phyloP scores from a whole-genome alignment of 495 filamentous ascomycete genomes.

The Podospora bellae-mahoneyi region DNA sequence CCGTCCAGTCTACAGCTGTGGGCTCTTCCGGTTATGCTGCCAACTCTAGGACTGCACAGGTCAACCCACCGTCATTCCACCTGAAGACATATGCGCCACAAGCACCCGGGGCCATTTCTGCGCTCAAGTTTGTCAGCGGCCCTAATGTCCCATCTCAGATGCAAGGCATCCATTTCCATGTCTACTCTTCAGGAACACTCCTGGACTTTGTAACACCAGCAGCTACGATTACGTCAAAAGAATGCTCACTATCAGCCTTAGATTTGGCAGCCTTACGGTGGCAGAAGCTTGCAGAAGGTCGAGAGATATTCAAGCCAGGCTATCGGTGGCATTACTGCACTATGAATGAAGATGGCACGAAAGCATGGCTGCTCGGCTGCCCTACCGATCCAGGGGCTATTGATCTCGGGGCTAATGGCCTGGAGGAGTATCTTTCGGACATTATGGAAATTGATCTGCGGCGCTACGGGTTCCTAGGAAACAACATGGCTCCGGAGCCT shows the following conservation, averaged over 20 bases:
- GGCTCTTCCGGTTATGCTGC: constrained; percentile 76
- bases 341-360: constrained; percentile 86
- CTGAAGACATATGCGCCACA: constrained; percentile 66
- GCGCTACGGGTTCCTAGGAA: constrained; percentile 80
- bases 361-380: constrained; percentile 94
- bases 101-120: constrained; percentile 80
- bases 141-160: constrained; percentile 82
- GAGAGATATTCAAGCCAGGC: constrained; percentile 80
- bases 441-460: constrained; percentile 86
- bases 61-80: constrained; percentile 65
- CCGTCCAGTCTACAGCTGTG: constrained; percentile 40
- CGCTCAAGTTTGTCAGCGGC: constrained; percentile 83
- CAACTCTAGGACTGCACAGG: constrained; percentile 83
- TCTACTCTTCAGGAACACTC: constrained; percentile 87
- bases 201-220: constrained; percentile 93
- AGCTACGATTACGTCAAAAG: constrained; percentile 72
- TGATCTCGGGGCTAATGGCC: constrained; percentile 52
- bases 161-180: constrained; percentile 88
- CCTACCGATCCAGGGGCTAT: constrained; percentile 58
- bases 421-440: constrained; percentile 89
- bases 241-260: constrained; percentile 84
- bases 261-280: constrained; percentile 83
- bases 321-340: constrained; percentile 98
- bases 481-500: constrained; percentile 61
- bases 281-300: constrained; percentile 90